Evolutionary conservation across 352 stramenopile genomes (phyloP).

Genomic region (Globisporangium irregulare): DNA sequence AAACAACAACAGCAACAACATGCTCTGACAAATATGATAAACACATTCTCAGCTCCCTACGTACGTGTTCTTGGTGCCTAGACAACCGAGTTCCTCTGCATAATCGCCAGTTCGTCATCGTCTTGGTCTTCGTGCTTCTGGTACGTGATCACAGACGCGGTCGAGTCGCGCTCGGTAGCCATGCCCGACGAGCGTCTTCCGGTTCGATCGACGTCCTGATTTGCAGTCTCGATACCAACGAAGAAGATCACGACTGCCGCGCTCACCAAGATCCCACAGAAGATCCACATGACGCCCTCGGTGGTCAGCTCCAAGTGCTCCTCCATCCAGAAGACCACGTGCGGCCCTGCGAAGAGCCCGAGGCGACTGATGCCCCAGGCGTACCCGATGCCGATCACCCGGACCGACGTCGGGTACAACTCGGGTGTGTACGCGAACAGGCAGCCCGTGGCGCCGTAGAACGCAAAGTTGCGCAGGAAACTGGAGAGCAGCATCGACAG

Average conservation of each 20-base stretch:
- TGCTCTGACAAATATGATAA: too few species aligned
- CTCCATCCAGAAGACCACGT: constrained; percentile 7
- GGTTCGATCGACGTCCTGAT: not conserved
- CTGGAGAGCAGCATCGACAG: constrained; percentile 7
- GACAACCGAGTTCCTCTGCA: not conserved
- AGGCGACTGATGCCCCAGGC: constrained; percentile 19
- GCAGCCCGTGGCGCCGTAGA: not conserved
- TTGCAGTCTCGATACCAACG: not conserved
- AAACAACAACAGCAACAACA: too few species aligned
- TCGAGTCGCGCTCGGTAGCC: not conserved
- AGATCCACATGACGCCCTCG: not conserved
- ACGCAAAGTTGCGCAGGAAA: not conserved
- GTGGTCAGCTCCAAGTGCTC: not conserved
- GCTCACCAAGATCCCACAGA: not conserved
- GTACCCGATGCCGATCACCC: constrained; percentile 19
- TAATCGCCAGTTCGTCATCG: not conserved
- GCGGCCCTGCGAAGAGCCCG: constrained; percentile 16
- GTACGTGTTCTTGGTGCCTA: not conserved
- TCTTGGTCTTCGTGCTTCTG: constrained; percentile 1
- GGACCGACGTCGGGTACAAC: constrained; percentile 21
- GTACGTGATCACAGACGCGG: not conserved
- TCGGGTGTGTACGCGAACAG: not conserved
- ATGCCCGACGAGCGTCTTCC: not conserved
- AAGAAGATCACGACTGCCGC: not conserved
- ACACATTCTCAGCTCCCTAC: too few species aligned